Evolutionary conservation across 495 filamentous ascomycete species (phyloP).

Genomic region (Beverwykella pulmonaria): DNA sequence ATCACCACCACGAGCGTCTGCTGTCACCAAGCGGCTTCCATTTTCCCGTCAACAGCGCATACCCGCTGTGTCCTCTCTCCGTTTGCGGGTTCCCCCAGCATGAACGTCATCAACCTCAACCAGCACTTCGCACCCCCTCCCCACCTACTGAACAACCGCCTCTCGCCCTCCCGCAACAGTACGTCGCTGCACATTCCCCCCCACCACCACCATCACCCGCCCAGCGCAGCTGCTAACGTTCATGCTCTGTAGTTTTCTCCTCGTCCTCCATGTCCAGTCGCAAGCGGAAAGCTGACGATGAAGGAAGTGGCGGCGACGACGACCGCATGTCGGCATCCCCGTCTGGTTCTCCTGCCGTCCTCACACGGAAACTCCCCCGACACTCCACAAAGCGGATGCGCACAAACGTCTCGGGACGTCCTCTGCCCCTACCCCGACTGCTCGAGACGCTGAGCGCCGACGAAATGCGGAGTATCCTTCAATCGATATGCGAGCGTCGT

Average conservation of each 20-base stretch:
- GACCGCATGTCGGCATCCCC: slow-evolving; percentile 89
- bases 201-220: neutral
- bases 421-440: slow-evolving; percentile 77
- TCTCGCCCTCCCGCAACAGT: slow-evolving; percentile 73
- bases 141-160: slow-evolving; percentile 71
- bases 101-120: slow-evolving; percentile 64
- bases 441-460: slow-evolving; percentile 87
- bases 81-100: slow-evolving; percentile 43
- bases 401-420: slow-evolving; percentile 73
- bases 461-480: slow-evolving; percentile 78
- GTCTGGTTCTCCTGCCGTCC: slow-evolving; percentile 71
- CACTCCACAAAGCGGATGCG: slow-evolving; percentile 64
- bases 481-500: slow-evolving; percentile 85
- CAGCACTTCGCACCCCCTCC: slow-evolving; percentile 67
- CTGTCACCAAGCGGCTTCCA: neutral
- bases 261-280: slow-evolving; percentile 54
- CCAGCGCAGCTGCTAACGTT: slow-evolving; percentile 1
- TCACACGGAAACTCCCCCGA: slow-evolving; percentile 64
- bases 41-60: slow-evolving; percentile 11
- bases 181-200: slow-evolving; percentile 42
- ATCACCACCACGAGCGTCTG: slow-evolving; percentile 1
- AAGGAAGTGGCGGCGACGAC: slow-evolving; percentile 57
- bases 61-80: slow-evolving; percentile 6
- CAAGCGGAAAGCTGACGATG: slow-evolving; percentile 90
- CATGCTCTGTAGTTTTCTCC: slow-evolving; percentile 15